These are phyloP conservation scores for Ophiorrhiza pumila DNA, from an alignment of 257 asterid genomes.

Conservation along the genomic window DNA sequence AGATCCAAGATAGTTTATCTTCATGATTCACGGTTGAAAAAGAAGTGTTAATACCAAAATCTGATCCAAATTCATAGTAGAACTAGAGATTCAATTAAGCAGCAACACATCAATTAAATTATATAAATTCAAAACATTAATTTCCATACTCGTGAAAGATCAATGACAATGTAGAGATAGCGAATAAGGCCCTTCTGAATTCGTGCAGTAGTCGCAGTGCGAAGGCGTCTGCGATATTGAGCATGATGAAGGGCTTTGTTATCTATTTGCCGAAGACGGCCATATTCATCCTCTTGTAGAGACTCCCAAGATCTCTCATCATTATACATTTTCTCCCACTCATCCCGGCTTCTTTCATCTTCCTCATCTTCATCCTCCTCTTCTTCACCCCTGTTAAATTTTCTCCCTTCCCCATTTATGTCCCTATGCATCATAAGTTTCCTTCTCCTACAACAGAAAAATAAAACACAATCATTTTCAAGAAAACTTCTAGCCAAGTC, in stretches of 20 bases:
- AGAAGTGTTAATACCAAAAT: neutral
- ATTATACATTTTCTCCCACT: conserved; percentile 89
- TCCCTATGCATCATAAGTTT: conserved; percentile 25
- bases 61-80: neutral
- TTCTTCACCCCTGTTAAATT: conserved; percentile 42
- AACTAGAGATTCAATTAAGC: neutral
- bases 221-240: conserved; percentile 82
- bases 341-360: conserved; percentile 58
- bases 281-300: conserved; percentile 94
- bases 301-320: conserved; percentile 99
- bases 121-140: neutral
- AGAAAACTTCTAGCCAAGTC: neutral
- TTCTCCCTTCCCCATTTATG: conserved; percentile 40
- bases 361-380: conserved; percentile 80
- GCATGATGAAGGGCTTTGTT: conserved; percentile 85
- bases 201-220: conserved; percentile 57
- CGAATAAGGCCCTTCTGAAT: conserved; percentile 96
- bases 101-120: neutral
- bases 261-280: conserved; percentile 87
- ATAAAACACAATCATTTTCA: too few species aligned
- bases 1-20: neutral
- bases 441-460: neutral
- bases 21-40: neutral
- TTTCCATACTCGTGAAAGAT: conserved; percentile 71
- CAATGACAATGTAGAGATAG: conserved; percentile 71